Evolutionary conservation across 805 yeast genomes (phyloP).

Genomic region (Zygosaccharomyces bisporus): DNA sequence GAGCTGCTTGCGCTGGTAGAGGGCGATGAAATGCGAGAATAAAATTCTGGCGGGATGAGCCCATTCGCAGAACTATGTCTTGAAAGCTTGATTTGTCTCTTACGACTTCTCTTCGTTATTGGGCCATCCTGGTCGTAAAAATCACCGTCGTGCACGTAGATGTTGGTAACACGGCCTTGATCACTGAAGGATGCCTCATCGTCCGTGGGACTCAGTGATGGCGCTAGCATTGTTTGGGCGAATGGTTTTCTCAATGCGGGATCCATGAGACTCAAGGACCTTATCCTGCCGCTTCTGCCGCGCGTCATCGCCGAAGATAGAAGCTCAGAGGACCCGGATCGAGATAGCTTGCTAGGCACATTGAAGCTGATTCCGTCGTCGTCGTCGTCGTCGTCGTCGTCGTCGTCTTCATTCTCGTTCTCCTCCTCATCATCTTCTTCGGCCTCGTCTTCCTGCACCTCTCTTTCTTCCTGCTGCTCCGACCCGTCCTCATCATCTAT

Average conservation of each 20-base stretch:
- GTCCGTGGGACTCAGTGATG: slow-evolving; percentile 17
- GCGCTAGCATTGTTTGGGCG: slow-evolving; percentile 6
- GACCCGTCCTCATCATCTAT: slow-evolving; percentile 18
- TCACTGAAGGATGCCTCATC: slow-evolving; percentile 16
- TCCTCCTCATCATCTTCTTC: slow-evolving; percentile 30
- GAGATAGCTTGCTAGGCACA: slow-evolving; percentile 33
- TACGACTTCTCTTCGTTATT: slow-evolving; percentile 7
- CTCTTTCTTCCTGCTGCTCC: slow-evolving; percentile 9
- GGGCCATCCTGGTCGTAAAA: slow-evolving; percentile 17
- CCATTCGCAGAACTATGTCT: slow-evolving; percentile 22
- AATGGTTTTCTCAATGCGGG: slow-evolving; percentile 29
- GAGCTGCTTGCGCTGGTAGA: slow-evolving; percentile 34
- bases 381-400: slow-evolving; percentile 35
- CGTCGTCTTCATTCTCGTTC: slow-evolving; percentile 34
- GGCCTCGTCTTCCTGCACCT: slow-evolving; percentile 21
- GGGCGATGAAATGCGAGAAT: slow-evolving; percentile 34
- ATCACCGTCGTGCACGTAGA: slow-evolving; percentile 37
- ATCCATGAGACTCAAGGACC: slow-evolving; percentile 36
- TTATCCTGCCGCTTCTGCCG: slow-evolving; percentile 26
- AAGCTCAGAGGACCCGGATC: slow-evolving; percentile 26
- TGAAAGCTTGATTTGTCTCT: slow-evolving; percentile 14
- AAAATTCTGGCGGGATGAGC: slow-evolving; percentile 37
- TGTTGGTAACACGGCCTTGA: slow-evolving; percentile 25
- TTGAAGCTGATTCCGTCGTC: slow-evolving; percentile 39
- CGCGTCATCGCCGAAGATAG: slow-evolving; percentile 6